Evolutionary conservation across 768 basidiomycete species (phyloP), one percentile per base, ranked within the genome.

Genomic region (Exsudoporus frostii): DNA sequence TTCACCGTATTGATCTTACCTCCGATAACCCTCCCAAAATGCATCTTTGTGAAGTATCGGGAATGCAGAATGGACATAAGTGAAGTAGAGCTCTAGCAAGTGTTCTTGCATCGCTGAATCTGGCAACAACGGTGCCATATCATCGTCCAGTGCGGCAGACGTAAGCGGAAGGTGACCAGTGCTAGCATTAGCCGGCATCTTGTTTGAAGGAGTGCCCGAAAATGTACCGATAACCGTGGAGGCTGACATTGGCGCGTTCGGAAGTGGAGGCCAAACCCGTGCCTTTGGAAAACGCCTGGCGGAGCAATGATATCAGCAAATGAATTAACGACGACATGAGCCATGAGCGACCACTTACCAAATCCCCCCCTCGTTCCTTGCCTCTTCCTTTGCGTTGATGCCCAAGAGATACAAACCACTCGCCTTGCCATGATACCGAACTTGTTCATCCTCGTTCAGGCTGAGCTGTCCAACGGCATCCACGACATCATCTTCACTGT

Each of bases 391-490:
- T 45, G 83, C 81, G 54, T 80, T 80, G 58, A 73, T 73, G 15
- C 82, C 83, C 43, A 92, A 70, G 51, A 93, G 74, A 67, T 93
- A 84, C 56, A 93, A 69, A 2, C 91, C 90, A 53, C 88, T 90
- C 5, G 82, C 86, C 68, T 90, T 90, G 27, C 92, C 91, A 62
- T 95, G 92, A 68, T 86, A 94, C 34, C 92, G 75, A 13, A 95
- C 83, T 66, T 94, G 84, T 51, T 83, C 80, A 49, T 93, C 88
- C 72, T 95, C 92, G 62, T 95, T 92, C 60, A 95, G 63, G 57
- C 88, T 90, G 53, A 95, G 74, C 70, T 94, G 91, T 3, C 92
- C 92, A 5, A 93, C 79, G 27, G 90, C 91, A 52, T 85, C 83
- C 30, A 80, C 76, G 4, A 87, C 66, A 48, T 79, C 76, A 39